phyloP scores from a whole-genome alignment of 106 monocot species.

The Dactylorhiza incarnata region DNA sequence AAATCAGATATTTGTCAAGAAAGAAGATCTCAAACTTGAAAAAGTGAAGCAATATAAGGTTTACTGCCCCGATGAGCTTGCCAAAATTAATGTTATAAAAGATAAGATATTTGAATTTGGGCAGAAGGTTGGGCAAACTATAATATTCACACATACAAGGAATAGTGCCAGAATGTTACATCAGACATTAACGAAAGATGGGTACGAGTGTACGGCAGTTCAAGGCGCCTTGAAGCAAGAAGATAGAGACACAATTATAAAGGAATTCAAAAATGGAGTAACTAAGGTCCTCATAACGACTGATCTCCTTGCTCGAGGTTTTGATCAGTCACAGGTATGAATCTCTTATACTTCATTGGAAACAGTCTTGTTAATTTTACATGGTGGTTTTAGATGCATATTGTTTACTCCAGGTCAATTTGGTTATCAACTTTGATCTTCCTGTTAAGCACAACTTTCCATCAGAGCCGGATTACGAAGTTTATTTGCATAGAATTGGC shows the following conservation, averaged over 20 bases:
- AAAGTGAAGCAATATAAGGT: conserved; percentile 93
- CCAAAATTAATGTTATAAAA: conserved; percentile 78
- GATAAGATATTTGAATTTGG: conserved; percentile 88
- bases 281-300: conserved; percentile 92
- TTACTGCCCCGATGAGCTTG: conserved; percentile 65
- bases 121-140: conserved; percentile 83
- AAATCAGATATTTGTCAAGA: conserved; percentile 86
- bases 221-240: conserved; percentile 78
- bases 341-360: neutral
- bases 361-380: neutral
- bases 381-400: neutral
- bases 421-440: conserved; percentile 93
- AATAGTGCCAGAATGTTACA: conserved; percentile 71
- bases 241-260: conserved; percentile 75
- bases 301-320: conserved; percentile 87
- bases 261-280: conserved; percentile 80
- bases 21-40: conserved; percentile 77
- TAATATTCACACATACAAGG: conserved; percentile 87
- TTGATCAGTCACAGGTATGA: conserved; percentile 84
- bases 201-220: conserved; percentile 85
- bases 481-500: conserved; percentile 91
- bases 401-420: conserved; percentile 50
- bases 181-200: conserved; percentile 44
- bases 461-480: conserved; percentile 79
- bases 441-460: conserved; percentile 50